Evolutionary conservation across 2,329 filamentous ascomycete genomes (phyloP).

Genomic region (Ceratocystis eucalypticola): DNA sequence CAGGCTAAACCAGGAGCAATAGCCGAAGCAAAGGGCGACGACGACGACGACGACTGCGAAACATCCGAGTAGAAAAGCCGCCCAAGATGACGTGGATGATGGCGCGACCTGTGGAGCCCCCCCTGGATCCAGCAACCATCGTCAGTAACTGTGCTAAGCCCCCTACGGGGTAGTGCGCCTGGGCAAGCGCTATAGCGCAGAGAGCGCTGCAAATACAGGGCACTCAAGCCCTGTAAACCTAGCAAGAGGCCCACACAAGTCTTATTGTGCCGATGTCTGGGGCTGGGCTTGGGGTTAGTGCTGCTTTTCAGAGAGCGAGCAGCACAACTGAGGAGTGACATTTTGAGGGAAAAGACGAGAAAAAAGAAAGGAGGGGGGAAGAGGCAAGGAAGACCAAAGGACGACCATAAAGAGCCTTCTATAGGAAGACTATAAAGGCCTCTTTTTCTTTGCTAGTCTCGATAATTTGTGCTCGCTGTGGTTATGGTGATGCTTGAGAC

Average conservation of each 20-base stretch:
- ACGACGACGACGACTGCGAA: background rate
- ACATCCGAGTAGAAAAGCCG: background rate
- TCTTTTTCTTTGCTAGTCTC: background rate
- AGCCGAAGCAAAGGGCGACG: background rate
- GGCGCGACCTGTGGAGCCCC: slow-evolving; percentile 1
- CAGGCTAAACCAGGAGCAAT: background rate
- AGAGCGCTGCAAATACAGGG: background rate
- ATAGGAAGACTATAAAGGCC: background rate
- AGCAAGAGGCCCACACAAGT: background rate
- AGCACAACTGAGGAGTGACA: slow-evolving; percentile 16
- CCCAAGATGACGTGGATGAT: slow-evolving; percentile 1
- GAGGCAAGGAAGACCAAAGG: too few relatives aligned
- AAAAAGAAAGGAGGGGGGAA: background rate
- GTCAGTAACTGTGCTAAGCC: background rate
- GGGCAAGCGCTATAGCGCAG: background rate
- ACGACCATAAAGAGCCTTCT: background rate
- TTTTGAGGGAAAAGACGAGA: background rate
- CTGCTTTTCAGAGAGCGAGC: background rate
- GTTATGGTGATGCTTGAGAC: too few relatives aligned
- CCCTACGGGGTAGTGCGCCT: background rate
- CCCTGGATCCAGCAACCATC: background rate
- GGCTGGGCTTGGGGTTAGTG: background rate
- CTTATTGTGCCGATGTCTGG: background rate
- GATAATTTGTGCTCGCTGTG: too few relatives aligned
- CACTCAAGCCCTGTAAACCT: background rate